Evolutionary conservation across 176 grass and related monocot species (phyloP), one percentile per base, ranked within the genome.

Genomic region (Ensete glaucum): DNA sequence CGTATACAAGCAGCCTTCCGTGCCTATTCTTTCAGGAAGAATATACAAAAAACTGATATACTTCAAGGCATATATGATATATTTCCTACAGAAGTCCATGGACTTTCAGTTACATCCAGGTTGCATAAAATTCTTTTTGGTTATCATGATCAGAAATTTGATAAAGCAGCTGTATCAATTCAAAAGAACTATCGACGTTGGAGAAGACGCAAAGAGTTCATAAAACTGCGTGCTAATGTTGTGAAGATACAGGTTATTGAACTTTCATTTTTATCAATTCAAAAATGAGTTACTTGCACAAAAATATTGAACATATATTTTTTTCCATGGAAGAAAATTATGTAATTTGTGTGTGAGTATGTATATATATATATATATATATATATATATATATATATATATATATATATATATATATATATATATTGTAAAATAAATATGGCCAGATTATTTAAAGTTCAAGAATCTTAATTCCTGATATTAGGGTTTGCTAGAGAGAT

Each of bases 161-260:
- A 85, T 67, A 88, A 78, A 82, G 91, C 96, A 78, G 88, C 85
- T 66, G 77, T 99, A 75, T 99, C 91, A 66, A 99, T 99, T 88
- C 91, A 99, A 81, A 99, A 94, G 73, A 99, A 91, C 52, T 99
- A 87, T 77, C 79, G 86, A 66, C 75, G 96, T 85, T 99, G 88
- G 96, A 99, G 88, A 71, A 86, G 81, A 29, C 80, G 86, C 17
- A 88, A 89, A 80, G 88, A 91, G 62, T 99, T 88, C 71, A 8
- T 88, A 55, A 82, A 48, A 62, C 11, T 91, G 54, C 76, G 84
- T 11, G 86, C 79, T 67, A 20, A 88, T 81, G 77, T 81, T 67
- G 86, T 91, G 67, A 94, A 83, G 87, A 94, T 99, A 76, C 91
- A 99, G 84, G 96, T 99, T 81, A 81, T 21, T 57, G 4, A 53